phyloP scores from a whole-genome alignment of 768 basidiomycete species.

The Leccinellum rugosiceps region DNA sequence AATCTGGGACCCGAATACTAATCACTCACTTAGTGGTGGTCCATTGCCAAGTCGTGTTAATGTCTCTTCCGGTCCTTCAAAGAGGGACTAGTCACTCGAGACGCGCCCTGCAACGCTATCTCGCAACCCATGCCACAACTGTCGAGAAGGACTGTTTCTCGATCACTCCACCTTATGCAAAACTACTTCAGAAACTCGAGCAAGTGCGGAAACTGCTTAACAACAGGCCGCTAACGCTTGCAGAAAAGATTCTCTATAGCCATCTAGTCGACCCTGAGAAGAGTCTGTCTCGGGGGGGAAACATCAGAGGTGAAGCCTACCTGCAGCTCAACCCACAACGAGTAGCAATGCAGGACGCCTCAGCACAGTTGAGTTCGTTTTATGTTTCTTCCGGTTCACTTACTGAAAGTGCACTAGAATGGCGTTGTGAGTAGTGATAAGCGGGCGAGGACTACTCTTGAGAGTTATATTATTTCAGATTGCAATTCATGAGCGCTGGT shows the following conservation, averaged over 20 bases:
- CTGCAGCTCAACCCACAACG: conserved; percentile 88
- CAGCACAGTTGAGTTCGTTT: conserved; percentile 66
- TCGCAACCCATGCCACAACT: conserved; percentile 41
- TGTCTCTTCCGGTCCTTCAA: conserved; percentile 23
- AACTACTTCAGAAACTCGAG: conserved; percentile 66
- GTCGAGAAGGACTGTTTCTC: conserved; percentile 59
- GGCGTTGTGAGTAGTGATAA: conserved; percentile 59
- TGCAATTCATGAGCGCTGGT: conserved; percentile 98
- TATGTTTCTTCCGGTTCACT: not conserved
- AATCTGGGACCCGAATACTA: not conserved
- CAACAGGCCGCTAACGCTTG: conserved; percentile 81
- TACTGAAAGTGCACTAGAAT: conserved; percentile 49
- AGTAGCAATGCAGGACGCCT: conserved; percentile 97
- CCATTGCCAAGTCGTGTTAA: conserved; percentile 1
- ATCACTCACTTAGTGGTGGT: not conserved
- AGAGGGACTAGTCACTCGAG: conserved; percentile 10
- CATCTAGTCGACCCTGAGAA: conserved; percentile 82
- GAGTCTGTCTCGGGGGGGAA: conserved; percentile 59
- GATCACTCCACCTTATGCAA: conserved; percentile 83
- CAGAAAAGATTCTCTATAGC: conserved; percentile 96
- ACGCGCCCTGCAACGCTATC: conserved; percentile 24
- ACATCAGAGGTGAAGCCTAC: conserved; percentile 82
- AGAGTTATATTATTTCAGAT: conserved; percentile 37
- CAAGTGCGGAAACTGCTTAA: conserved; percentile 64
- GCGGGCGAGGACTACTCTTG: not conserved